A percentile compares a stretch with the other conserved stretches of the same genome.
These are phyloP conservation scores for Phaffomyces opuntiae DNA, from an alignment of 805 yeast genomes.

Conservation along the genomic window DNA sequence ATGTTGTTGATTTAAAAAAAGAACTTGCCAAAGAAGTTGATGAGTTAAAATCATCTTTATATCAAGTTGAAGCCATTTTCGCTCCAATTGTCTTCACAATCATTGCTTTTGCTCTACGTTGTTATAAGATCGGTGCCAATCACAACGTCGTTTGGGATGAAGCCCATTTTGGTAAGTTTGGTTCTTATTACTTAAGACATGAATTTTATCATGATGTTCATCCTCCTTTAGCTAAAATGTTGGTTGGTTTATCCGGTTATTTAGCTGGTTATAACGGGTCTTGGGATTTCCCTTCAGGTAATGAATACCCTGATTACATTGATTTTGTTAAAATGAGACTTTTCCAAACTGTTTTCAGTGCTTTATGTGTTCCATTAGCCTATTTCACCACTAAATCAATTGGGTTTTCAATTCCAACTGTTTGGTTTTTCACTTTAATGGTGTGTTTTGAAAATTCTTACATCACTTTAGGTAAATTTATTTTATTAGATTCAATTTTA, in stretches of 20 bases:
- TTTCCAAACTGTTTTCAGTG: constrained; percentile 79
- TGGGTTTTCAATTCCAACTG: constrained; percentile 63
- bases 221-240: constrained; percentile 94
- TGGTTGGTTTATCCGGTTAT: constrained; percentile 82
- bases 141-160: constrained; percentile 92
- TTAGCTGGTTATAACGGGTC: constrained; percentile 83
- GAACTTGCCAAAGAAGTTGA: constrained; percentile 4
- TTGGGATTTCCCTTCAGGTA: constrained; percentile 84
- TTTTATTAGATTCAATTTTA: constrained; percentile 85
- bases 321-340: constrained; percentile 83
- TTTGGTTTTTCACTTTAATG: constrained; percentile 77
- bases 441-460: constrained; percentile 77
- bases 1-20: not conserved
- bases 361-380: constrained; percentile 80
- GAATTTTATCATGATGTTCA: constrained; percentile 95
- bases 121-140: constrained; percentile 67
- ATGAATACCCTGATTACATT: constrained; percentile 63
- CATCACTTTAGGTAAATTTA: constrained; percentile 81
- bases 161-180: constrained; percentile 96
- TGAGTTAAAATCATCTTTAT: constrained; percentile 16
- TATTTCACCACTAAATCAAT: constrained; percentile 74
- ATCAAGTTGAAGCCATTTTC: constrained; percentile 26
- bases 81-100: constrained; percentile 64
- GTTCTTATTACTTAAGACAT: constrained; percentile 80
- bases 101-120: constrained; percentile 64